Percentiles rank a stretch among this genome's conserved stretches.
Evolutionary conservation across 371 early-diverging fungal genomes (phyloP).

Genomic region (Lichtheimia corymbifera): DNA sequence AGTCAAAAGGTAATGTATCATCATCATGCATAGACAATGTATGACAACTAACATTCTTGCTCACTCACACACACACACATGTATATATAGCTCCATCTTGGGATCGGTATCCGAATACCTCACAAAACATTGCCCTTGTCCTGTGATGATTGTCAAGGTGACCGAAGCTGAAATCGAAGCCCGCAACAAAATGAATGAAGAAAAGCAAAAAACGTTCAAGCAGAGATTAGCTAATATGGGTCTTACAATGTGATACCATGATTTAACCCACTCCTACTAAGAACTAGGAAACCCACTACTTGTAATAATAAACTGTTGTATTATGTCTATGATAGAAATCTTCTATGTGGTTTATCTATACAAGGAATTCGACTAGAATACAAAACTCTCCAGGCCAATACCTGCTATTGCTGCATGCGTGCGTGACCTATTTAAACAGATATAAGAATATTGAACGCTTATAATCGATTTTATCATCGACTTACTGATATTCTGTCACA

Average conservation of each 20-base stretch:
- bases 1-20: conserved; percentile 23
- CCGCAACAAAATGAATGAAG: conserved; percentile 13
- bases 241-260: not conserved
- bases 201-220: not conserved
- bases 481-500: conserved; percentile 34
- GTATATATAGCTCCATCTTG: conserved; percentile 19
- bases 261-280: not conserved
- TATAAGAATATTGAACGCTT: not conserved
- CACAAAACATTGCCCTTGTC: conserved; percentile 34
- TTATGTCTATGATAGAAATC: not conserved
- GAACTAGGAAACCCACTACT: not conserved
- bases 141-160: conserved; percentile 34
- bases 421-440: conserved; percentile 18
- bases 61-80: too few relatives aligned
- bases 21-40: too few relatives aligned
- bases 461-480: not conserved
- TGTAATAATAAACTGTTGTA: not conserved
- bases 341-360: not conserved
- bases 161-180: conserved; percentile 31
- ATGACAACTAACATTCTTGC: not conserved
- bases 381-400: conserved; percentile 46
- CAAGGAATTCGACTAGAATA: not conserved
- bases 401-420: conserved; percentile 50
- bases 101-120: conserved; percentile 41
- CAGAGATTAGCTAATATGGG: not conserved